Conservation (phyloP, 306 rosid species). For the Herpetospermum pedunculosum region DNA sequence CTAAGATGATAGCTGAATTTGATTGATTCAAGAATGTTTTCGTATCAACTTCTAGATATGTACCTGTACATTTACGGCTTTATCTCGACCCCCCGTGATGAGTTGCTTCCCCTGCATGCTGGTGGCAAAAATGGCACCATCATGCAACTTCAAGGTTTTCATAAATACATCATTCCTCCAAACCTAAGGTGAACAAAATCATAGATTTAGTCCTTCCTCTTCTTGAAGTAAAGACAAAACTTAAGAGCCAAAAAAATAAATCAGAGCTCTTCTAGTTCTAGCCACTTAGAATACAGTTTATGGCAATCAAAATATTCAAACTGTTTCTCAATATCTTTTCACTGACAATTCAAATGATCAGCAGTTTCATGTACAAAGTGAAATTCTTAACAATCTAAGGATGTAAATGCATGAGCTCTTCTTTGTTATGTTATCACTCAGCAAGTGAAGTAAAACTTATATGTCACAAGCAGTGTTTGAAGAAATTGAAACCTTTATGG, state of each 20-base stretch:
- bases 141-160: slow-evolving; percentile 44
- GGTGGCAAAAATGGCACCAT: slow-evolving; percentile 57
- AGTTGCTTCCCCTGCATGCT: slow-evolving; percentile 53
- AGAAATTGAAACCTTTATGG: slow-evolving; percentile 49
- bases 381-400: too few species aligned
- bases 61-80: slow-evolving; percentile 76
- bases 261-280: not conserved
- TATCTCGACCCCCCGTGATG: slow-evolving; percentile 85
- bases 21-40: not conserved
- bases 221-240: not conserved
- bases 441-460: not conserved
- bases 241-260: not conserved
- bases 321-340: not conserved
- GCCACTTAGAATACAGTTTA: not conserved
- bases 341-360: not conserved
- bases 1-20: not conserved
- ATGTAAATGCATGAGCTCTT: not conserved
- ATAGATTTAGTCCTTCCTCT: slow-evolving; percentile 7
- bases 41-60: slow-evolving; percentile 7
- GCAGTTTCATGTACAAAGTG: not conserved
- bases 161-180: slow-evolving; percentile 69
- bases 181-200: slow-evolving; percentile 38
- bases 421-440: not conserved
- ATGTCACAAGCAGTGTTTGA: slow-evolving; percentile 15
- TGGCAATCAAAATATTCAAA: not conserved